Evolutionary conservation across 331 rosid species (phyloP).

Genomic region (Cydonia oblonga): DNA sequence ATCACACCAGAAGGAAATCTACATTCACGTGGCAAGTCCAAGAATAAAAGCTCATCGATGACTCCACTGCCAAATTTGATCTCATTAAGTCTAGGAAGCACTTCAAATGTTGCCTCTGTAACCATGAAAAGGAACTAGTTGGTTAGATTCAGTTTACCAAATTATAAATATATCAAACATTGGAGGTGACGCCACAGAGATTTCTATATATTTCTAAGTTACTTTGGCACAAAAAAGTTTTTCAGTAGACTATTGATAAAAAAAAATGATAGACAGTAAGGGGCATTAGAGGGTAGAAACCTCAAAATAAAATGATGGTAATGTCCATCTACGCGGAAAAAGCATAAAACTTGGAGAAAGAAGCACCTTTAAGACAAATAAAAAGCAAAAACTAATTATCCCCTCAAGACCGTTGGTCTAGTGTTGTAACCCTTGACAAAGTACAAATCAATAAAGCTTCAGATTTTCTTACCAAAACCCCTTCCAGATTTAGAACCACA

Average conservation of each 20-base stretch:
- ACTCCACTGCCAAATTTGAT: constrained; percentile 96
- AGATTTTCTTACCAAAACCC: constrained; percentile 70
- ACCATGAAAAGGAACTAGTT: constrained; percentile 14
- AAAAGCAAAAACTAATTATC: not conserved
- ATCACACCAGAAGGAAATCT: constrained; percentile 66
- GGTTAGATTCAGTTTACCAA: not conserved
- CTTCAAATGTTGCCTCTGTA: constrained; percentile 91
- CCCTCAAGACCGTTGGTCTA: not conserved
- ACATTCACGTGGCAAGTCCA: constrained; percentile 80
- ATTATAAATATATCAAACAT: not conserved
- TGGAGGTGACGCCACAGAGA: not conserved
- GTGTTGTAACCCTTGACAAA: not conserved
- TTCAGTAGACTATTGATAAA: not conserved
- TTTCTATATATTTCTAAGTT: not conserved
- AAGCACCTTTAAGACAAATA: not conserved
- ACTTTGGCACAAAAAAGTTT: not conserved
- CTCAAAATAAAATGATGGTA: not conserved
- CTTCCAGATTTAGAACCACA: constrained; percentile 92
- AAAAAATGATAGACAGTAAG: not conserved
- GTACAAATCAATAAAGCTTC: not conserved
- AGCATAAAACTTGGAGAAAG: not conserved
- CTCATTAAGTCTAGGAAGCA: constrained; percentile 87
- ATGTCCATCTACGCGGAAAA: not conserved
- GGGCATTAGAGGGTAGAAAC: not conserved
- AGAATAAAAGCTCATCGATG: constrained; percentile 76